These are phyloP conservation scores for Saccharata proteae DNA, from an alignment of 2,329 filamentous ascomycete genomes.

Conservation along the genomic window DNA sequence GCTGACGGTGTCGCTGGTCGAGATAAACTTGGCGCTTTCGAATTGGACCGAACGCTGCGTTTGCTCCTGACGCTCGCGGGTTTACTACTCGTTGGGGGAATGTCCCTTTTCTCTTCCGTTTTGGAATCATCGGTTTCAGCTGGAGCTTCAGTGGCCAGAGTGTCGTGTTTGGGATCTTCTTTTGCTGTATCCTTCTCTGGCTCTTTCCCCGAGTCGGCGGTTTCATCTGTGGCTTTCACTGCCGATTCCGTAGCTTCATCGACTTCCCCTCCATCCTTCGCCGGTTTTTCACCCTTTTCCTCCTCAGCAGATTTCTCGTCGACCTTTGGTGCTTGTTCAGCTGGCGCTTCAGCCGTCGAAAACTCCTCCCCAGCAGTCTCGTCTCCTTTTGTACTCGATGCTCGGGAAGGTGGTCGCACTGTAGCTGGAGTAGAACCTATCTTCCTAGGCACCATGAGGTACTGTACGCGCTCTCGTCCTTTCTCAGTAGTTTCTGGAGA, in stretches of 20 bases:
- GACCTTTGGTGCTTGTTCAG: not conserved
- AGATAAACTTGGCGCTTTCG: too few relatives aligned
- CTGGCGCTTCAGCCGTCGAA: not conserved
- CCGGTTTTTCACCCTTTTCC: conserved; percentile 2
- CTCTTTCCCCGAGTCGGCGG: not conserved
- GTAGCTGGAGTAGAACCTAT: too few relatives aligned
- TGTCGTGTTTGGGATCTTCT: not conserved
- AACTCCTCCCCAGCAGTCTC: too few relatives aligned
- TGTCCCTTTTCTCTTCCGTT: not conserved
- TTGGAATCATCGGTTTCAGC: too few relatives aligned
- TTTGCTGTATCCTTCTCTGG: conserved; percentile 1
- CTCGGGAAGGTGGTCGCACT: too few relatives aligned
- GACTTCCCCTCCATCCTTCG: not conserved
- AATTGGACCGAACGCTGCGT: too few relatives aligned
- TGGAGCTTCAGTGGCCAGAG: not conserved
- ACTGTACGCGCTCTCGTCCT: too few relatives aligned
- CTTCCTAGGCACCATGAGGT: too few relatives aligned
- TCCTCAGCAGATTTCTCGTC: not conserved
- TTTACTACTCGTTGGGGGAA: conserved; percentile 1
- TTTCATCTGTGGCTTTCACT: not conserved
- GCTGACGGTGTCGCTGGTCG: too few relatives aligned
- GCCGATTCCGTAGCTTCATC: not conserved
- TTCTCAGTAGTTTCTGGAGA: too few relatives aligned
- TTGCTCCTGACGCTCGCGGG: conserved; percentile 5
- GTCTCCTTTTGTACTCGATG: too few relatives aligned